Conservation (phyloP, 805 yeast genomes). For the Yarrowia porcina region DNA sequence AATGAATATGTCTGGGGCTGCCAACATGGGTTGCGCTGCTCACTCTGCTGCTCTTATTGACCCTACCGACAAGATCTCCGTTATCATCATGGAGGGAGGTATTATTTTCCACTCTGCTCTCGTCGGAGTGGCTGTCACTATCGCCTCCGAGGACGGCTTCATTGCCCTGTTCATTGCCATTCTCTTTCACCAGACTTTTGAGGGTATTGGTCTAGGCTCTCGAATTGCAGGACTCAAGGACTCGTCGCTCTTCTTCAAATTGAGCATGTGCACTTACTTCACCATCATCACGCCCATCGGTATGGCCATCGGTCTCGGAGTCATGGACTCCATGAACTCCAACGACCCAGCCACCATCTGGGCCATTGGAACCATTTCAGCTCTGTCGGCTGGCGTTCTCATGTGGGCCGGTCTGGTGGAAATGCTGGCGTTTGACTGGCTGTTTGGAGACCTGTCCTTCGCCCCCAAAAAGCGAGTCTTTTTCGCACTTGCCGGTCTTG, state of each 20-base stretch:
- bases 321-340: conserved; percentile 58
- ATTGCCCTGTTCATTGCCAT: conserved; percentile 53
- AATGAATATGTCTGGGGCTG: background rate
- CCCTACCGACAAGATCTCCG: conserved; percentile 25
- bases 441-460: conserved; percentile 61
- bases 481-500: conserved; percentile 52
- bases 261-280: conserved; percentile 44
- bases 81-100: conserved; percentile 51
- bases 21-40: conserved; percentile 26
- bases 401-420: conserved; percentile 71
- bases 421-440: conserved; percentile 69
- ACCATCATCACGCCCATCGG: conserved; percentile 63
- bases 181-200: conserved; percentile 71
- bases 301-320: conserved; percentile 71
- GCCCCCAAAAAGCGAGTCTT: conserved; percentile 49
- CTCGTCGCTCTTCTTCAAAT: conserved; percentile 44
- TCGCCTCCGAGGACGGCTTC: conserved; percentile 56
- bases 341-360: conserved; percentile 59
- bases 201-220: conserved; percentile 75
- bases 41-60: conserved; percentile 54
- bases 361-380: conserved; percentile 64
- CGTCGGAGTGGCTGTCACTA: conserved; percentile 58
- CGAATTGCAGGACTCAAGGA: conserved; percentile 55
- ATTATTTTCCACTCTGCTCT: conserved; percentile 62
- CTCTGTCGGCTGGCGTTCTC: conserved; percentile 69